Conservation (phyloP, 306 rosid species). For the Styphnolobium japonicum region DNA sequence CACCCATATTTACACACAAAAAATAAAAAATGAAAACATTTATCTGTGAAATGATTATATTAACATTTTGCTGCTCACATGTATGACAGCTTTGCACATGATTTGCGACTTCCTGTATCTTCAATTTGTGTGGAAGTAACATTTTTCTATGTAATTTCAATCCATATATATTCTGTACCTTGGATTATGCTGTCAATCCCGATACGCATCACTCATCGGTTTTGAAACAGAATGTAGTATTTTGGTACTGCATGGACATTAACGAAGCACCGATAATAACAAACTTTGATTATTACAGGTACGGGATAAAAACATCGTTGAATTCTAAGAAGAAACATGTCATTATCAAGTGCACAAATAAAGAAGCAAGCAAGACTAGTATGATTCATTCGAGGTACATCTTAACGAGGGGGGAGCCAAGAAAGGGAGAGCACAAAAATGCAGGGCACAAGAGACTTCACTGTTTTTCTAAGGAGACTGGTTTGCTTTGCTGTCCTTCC, state of each 20-base stretch:
- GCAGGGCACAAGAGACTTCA: slow-evolving; percentile 10
- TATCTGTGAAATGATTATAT: not conserved
- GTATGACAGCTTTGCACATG: not conserved
- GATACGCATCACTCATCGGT: not conserved
- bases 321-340: slow-evolving; percentile 29
- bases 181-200: not conserved
- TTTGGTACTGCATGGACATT: slow-evolving; percentile 31
- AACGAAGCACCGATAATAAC: slow-evolving; percentile 18
- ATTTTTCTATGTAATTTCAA: not conserved
- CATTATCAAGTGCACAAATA: slow-evolving; percentile 27
- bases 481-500: not conserved
- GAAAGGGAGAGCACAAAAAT: not conserved
- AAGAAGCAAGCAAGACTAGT: not conserved
- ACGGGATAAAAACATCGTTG: not conserved
- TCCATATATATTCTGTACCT: not conserved
- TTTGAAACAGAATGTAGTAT: not conserved
- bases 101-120: not conserved
- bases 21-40: not conserved
- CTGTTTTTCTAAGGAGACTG: slow-evolving; percentile 11
- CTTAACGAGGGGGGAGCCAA: not conserved
- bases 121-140: not conserved
- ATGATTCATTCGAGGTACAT: not conserved
- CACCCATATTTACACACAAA: not conserved
- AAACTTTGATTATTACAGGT: slow-evolving; percentile 27
- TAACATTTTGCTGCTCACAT: not conserved